Evolutionary conservation across 2,329 filamentous ascomycete species (phyloP).

Genomic region (Microsporum ferrugineum): DNA sequence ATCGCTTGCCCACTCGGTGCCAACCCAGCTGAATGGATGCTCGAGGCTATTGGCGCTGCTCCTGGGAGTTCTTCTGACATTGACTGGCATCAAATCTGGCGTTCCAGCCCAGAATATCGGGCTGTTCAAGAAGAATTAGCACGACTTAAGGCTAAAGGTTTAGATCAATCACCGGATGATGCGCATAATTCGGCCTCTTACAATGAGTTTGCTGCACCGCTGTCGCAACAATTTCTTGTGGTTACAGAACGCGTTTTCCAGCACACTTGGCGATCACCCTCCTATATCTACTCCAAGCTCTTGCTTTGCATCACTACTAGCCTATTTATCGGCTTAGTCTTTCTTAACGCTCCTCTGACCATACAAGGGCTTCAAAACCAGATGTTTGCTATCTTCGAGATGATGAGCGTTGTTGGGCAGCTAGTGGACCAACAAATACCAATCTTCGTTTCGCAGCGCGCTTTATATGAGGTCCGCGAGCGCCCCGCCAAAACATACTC

Average conservation of each 20-base stretch:
- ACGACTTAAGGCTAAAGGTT: conserved; percentile 42
- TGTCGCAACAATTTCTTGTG: conserved; percentile 37
- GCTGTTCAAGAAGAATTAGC: conserved; percentile 52
- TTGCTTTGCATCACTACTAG: conserved; percentile 38
- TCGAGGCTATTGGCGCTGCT: conserved; percentile 49
- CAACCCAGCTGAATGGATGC: conserved; percentile 67
- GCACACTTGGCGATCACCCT: background rate
- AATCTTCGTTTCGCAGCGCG: conserved; percentile 45
- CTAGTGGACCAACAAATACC: conserved; percentile 47
- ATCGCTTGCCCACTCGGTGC: conserved; percentile 40
- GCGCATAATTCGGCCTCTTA: background rate
- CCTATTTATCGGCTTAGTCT: conserved; percentile 43
- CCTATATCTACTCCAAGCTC: conserved; percentile 14
- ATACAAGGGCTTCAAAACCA: conserved; percentile 43
- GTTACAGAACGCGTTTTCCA: conserved; percentile 40
- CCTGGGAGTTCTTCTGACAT: conserved; percentile 31
- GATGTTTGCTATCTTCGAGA: conserved; percentile 46
- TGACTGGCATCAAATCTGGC: conserved; percentile 29
- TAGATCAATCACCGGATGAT: background rate
- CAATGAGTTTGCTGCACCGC: background rate
- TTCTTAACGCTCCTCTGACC: conserved; percentile 52
- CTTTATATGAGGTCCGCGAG: conserved; percentile 50
- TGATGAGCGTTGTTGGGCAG: conserved; percentile 45
- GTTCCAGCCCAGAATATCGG: conserved; percentile 43
- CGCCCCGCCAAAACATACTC: conserved; percentile 45